Percentiles rank a stretch among this genome's conserved stretches.
These are phyloP conservation scores for Acacia confusa DNA, from an alignment of 306 rosid genomes.

Conservation along the genomic window DNA sequence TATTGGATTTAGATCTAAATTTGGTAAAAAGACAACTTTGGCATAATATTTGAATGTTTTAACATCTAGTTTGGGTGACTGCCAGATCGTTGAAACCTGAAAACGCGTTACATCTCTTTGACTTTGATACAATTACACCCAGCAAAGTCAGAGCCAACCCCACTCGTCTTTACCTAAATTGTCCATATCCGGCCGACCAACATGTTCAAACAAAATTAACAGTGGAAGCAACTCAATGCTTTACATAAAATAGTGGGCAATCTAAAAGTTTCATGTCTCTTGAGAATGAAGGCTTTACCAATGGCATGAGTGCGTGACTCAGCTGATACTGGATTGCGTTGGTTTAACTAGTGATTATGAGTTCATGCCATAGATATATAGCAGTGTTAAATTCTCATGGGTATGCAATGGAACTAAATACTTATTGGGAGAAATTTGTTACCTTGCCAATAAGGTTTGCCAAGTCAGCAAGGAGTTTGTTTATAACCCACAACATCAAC, in stretches of 20 bases:
- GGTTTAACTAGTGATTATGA: background rate
- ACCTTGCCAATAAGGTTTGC: background rate
- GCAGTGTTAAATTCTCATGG: background rate
- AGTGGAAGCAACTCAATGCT: background rate
- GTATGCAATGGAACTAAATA: no score
- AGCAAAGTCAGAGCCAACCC: background rate
- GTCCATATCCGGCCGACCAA: background rate
- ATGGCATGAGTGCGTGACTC: no score
- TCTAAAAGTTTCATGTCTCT: background rate
- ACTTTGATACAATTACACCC: background rate
- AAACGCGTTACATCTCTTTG: background rate
- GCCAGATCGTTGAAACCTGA: background rate
- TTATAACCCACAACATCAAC: no score
- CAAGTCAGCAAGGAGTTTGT: no score
- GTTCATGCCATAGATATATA: background rate
- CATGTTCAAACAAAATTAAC: background rate
- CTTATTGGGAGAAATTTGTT: background rate
- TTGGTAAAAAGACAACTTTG: background rate
- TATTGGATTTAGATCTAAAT: background rate
- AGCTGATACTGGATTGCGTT: background rate
- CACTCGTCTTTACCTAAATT: background rate
- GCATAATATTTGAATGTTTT: background rate
- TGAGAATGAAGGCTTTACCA: background rate
- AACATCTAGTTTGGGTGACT: background rate
- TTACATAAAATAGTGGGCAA: background rate